Base-by-base conservation (phyloP, 495 filamentous ascomycete genomes). In the Podospora anserina region DNA sequence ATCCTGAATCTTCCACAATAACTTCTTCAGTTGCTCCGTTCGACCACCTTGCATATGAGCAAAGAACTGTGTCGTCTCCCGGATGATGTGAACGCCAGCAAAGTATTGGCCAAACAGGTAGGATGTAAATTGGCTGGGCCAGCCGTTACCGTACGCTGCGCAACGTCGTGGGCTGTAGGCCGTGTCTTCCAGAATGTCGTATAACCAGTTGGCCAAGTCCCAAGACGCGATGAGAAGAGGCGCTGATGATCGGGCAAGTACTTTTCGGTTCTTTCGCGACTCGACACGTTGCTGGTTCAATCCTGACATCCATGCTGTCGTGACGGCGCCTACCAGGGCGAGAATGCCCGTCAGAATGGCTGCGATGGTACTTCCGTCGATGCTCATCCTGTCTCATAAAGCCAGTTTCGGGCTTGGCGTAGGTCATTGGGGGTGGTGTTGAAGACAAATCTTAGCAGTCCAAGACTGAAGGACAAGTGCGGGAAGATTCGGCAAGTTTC, bases 171-270 rank as follows among this genome's bases (percentile, higher is more conserved):
- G 57, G 27, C 57, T 61, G 65, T 61, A 66, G 57, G 49, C 34
- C 16, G 20, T 58, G 55, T 60, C 30, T 9, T 66, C 65, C 16
- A 66, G 65, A 7, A 66, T 66, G 65, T 66, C 65, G 57, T 39
- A 66, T 4, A 66, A 55, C 65, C 65, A 66, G 20, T 61, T 66
- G 26, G 55, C 55, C 5, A 66, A 55, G 26, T 66, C 65, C 65
- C 65, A 66, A 26, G 65, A 66, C 16, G 65, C 65, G 65, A 66
- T 61, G 65, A 66, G 65, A 30, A 66, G 65, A 20, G 65, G 65
- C 30, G 60, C 57, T 56, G 65, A 66, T 55, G 49, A 60, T 15
- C 56, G 55, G 11, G 65, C 26, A 9, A 66, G 56, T 26, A 0
- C 16, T 16, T 66, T 66, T 15, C 57, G 65, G 65, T 61, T 66